Evolutionary conservation across 1,284 basidiomycete genomes (phyloP).

Genomic region (Hypsizygus ulmarius): DNA sequence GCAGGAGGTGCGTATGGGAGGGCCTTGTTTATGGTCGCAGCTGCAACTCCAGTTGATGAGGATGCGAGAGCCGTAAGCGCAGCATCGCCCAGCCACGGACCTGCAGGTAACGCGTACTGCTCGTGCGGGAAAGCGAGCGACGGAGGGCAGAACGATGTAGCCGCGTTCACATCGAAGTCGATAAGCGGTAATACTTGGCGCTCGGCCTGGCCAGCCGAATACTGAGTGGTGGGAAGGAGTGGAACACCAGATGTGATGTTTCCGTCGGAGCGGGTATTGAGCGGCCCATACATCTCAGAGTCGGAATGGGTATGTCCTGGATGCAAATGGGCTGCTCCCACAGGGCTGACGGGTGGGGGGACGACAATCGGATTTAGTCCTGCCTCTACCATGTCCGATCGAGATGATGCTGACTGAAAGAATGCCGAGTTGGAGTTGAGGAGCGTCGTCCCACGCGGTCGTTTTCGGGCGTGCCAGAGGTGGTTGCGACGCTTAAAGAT

Average conservation of each 20-base stretch:
- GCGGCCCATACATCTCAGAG: constrained; percentile 5
- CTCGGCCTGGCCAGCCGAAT: neutral
- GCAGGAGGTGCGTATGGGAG: constrained; percentile 5
- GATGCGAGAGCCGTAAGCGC: neutral
- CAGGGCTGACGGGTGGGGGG: constrained; percentile 1
- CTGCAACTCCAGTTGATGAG: neutral
- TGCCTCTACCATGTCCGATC: constrained; percentile 10
- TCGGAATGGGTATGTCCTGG: constrained; percentile 2
- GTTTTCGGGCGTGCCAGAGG: constrained; percentile 22
- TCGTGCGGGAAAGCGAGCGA: constrained; percentile 12
- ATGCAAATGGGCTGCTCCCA: constrained; percentile 7
- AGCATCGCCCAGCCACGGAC: neutral
- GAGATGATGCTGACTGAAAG: constrained; percentile 2
- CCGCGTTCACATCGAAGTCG: neutral
- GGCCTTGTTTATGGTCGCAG: neutral
- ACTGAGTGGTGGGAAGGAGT: constrained; percentile 2
- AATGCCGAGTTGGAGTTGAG: constrained; percentile 3
- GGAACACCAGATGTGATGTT: neutral
- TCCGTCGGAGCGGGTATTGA: constrained; percentile 5
- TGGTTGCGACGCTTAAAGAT: constrained; percentile 22
- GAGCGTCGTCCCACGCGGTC: constrained; percentile 19
- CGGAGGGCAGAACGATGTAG: neutral
- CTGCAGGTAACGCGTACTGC: neutral
- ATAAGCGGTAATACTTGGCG: neutral
- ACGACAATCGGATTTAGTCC: neutral